Conservation (phyloP, 179 eudicot genomes). For the Drosera spatulata region DNA sequence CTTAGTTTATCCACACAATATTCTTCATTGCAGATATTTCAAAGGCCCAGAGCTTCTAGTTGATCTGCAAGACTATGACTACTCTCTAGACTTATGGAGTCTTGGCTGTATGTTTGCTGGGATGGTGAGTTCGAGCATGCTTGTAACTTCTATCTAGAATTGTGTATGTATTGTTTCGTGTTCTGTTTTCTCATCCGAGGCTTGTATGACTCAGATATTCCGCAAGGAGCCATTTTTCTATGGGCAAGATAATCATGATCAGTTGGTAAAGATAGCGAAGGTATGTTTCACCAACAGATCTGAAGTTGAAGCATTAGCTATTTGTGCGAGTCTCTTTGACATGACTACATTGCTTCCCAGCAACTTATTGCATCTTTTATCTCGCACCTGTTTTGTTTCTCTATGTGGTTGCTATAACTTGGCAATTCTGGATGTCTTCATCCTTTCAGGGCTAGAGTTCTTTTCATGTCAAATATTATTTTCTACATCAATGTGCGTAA, state of each 20-base stretch:
- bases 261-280: constrained; percentile 91
- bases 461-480: too few species aligned
- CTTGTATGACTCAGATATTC: constrained; percentile 43
- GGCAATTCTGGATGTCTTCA: too few species aligned
- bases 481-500: too few species aligned
- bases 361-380: background rate
- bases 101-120: constrained; percentile 97
- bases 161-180: too few species aligned
- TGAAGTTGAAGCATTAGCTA: background rate
- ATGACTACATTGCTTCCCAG: background rate
- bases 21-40: constrained; percentile 49
- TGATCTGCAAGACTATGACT: constrained; percentile 93
- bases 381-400: background rate
- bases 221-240: constrained; percentile 96
- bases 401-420: too few species aligned
- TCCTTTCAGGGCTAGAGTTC: too few species aligned
- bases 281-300: constrained; percentile 14
- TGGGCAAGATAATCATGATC: constrained; percentile 92
- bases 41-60: constrained; percentile 96
- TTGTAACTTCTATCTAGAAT: background rate
- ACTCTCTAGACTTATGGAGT: constrained; percentile 94
- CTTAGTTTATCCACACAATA: background rate
- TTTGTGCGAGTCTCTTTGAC: background rate
- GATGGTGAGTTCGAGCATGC: constrained; percentile 41
- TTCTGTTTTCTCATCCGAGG: too few species aligned